phyloP scores from a whole-genome alignment of 1,284 basidiomycete genomes.

The Macrocystidia cucumis region DNA sequence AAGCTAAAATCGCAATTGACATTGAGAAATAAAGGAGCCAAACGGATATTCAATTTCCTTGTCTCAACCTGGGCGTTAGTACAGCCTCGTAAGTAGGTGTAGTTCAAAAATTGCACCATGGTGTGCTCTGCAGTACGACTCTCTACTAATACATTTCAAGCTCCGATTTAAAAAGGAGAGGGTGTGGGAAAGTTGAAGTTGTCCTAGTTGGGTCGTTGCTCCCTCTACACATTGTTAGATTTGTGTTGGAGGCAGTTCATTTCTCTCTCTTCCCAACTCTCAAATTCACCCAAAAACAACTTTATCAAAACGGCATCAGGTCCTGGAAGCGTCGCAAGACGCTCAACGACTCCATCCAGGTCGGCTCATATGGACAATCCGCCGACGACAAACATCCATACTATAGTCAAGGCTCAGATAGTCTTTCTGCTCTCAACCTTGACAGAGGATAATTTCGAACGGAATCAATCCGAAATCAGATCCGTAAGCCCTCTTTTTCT shows the following conservation, averaged over 20 bases:
- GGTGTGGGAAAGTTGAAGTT: no score
- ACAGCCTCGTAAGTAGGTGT: no score
- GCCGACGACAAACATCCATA: constrained; percentile 50
- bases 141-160: no score
- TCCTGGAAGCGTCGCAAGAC: constrained; percentile 62
- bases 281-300: constrained; percentile 27
- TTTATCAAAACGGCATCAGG: constrained; percentile 67
- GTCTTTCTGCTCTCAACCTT: constrained; percentile 91
- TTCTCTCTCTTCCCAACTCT: constrained; percentile 15
- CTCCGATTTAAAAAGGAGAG: no score
- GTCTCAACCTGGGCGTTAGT: no score
- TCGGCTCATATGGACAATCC: constrained; percentile 63
- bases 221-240: constrained; percentile 27
- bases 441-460: constrained; percentile 91
- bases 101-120: no score
- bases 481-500: constrained; percentile 51
- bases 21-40: no score
- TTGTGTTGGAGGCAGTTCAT: constrained; percentile 31
- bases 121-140: no score
- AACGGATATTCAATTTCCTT: no score
- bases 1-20: no score
- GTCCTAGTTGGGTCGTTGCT: no score
- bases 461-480: constrained; percentile 86
- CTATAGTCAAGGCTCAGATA: constrained; percentile 86
- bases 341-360: constrained; percentile 72